Base-by-base conservation (phyloP, 2,329 filamentous ascomycete species). In the Hymenoscyphus infarciens region DNA sequence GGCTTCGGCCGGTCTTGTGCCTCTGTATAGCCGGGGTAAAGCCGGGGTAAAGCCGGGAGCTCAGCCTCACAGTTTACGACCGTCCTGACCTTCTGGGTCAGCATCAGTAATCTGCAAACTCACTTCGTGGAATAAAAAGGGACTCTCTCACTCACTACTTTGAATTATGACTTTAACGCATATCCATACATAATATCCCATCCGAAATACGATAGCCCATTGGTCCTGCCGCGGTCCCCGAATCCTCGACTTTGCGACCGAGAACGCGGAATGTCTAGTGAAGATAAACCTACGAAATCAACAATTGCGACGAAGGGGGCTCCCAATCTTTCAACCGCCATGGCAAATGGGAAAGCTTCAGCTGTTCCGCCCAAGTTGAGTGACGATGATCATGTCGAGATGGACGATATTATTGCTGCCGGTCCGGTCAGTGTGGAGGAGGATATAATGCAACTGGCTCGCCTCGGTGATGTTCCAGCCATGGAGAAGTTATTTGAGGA, bases 401-500 rank as follows among this genome's bases (percentile, higher is more conserved):
- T 75, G 61, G 70, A 72, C 33, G 69, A 72, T 39, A 73, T 76
- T 56, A 58, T 69, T 31, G 59, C 69, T 1, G 58, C 69, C 5
- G 70, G 64, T 10, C 66, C 66, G 5, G 67, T 64, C 19, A 66
- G 38, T 56, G 69, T 74, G 3, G 86, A 91, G 72, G 84, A 91
- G 69, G 94, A 99, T 78, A 88, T 99, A 69, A 98, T 99, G 94
- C 94, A 97, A 79, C 80, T 97, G 74, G 92, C 95, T 49, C 84
- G 95, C 64, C 78, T 96, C 69, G 95, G 96, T 62, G 92, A 99
- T 74, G 85, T 97, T 64, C 81, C 83, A 7, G 89, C 86, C 60
- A 95, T 99, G 81, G 90, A 97, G 79, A 92, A 88, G 79, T 82
- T 99, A 59, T 96, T 97, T 70, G 91, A 94, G 74, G 85, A 84